phyloP scores from a whole-genome alignment of 2,329 filamentous ascomycete genomes.

The Monilinia aucupariae region DNA sequence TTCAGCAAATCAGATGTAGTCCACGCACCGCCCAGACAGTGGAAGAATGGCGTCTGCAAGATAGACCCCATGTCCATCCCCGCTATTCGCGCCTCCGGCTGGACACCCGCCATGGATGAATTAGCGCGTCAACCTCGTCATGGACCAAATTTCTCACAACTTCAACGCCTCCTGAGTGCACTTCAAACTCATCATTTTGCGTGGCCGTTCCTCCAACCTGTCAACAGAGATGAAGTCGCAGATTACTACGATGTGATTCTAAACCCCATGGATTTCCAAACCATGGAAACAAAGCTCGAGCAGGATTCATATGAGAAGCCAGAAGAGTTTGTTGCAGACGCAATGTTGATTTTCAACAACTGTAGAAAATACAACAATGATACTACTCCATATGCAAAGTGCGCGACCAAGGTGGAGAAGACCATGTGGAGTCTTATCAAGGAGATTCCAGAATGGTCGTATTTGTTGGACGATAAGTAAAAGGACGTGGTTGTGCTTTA shows the following conservation, averaged over 20 bases:
- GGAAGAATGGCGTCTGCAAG: slow-evolving; percentile 66
- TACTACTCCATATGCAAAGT: slow-evolving; percentile 90
- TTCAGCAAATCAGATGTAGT: slow-evolving; percentile 85
- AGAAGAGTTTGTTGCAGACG: slow-evolving; percentile 87
- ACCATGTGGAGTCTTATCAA: slow-evolving; percentile 94
- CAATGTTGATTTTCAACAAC: slow-evolving; percentile 86
- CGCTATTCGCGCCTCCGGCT: slow-evolving; percentile 86
- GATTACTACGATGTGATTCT: slow-evolving; percentile 99
- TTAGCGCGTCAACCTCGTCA: slow-evolving; percentile 90
- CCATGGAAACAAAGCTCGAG: slow-evolving; percentile 94
- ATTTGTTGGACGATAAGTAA: slow-evolving; percentile 34
- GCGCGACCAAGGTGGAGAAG: slow-evolving; percentile 85
- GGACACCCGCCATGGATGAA: slow-evolving; percentile 97
- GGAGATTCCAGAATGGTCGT: slow-evolving; percentile 86
- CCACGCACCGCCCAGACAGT: slow-evolving; percentile 78
- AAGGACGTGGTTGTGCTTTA: neutral
- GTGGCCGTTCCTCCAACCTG: slow-evolving; percentile 92
- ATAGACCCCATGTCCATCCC: slow-evolving; percentile 84
- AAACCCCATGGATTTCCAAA: slow-evolving; percentile 92
- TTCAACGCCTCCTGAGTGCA: slow-evolving; percentile 87
- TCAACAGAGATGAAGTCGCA: slow-evolving; percentile 93
- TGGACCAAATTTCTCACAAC: slow-evolving; percentile 91
- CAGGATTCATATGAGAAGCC: slow-evolving; percentile 86
- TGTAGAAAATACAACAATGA: slow-evolving; percentile 96
- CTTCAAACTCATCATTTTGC: slow-evolving; percentile 89